These are phyloP conservation scores for Aspergillus sp. DNA, from an alignment of 2,329 filamentous ascomycete genomes.

Conservation along the genomic window DNA sequence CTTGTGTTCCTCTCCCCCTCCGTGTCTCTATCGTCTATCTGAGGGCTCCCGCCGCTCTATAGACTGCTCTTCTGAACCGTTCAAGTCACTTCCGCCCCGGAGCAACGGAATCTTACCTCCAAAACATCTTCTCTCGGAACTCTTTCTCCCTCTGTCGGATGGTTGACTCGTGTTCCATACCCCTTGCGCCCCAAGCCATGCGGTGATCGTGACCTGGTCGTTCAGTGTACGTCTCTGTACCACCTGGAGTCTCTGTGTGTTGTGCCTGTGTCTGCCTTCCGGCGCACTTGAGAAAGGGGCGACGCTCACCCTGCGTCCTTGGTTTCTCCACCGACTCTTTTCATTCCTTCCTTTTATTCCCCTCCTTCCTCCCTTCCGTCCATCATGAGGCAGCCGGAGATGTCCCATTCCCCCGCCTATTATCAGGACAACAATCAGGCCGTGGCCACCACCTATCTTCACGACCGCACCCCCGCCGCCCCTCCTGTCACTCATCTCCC, in stretches of 20 bases:
- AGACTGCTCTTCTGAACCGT: not conserved
- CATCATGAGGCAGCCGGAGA: constrained; percentile 33
- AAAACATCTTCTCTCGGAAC: constrained; percentile 3
- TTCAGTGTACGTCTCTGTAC: constrained; percentile 20
- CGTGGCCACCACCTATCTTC: constrained; percentile 19
- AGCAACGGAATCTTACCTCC: too few relatives aligned
- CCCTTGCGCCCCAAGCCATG: constrained; percentile 23
- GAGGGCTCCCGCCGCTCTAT: constrained; percentile 5
- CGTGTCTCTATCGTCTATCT: constrained; percentile 4
- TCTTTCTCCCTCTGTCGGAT: not conserved
- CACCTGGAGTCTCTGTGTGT: constrained; percentile 12
- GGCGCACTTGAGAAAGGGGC: constrained; percentile 17
- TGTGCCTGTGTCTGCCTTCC: constrained; percentile 1
- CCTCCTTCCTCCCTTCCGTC: constrained; percentile 8
- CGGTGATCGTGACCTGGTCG: constrained; percentile 20
- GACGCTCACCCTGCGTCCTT: not conserved
- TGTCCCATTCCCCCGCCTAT: constrained; percentile 36
- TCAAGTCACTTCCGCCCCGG: too few relatives aligned
- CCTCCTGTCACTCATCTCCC: constrained; percentile 16
- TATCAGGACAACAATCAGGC: constrained; percentile 27
- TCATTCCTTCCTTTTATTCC: not conserved
- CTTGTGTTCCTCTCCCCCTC: constrained; percentile 3
- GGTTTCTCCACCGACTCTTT: constrained; percentile 15
- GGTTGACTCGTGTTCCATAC: constrained; percentile 2
- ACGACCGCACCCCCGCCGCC: constrained; percentile 16